These are phyloP conservation scores for Colletotrichum lini DNA, from an alignment of 2,329 filamentous ascomycete genomes.

Conservation along the genomic window DNA sequence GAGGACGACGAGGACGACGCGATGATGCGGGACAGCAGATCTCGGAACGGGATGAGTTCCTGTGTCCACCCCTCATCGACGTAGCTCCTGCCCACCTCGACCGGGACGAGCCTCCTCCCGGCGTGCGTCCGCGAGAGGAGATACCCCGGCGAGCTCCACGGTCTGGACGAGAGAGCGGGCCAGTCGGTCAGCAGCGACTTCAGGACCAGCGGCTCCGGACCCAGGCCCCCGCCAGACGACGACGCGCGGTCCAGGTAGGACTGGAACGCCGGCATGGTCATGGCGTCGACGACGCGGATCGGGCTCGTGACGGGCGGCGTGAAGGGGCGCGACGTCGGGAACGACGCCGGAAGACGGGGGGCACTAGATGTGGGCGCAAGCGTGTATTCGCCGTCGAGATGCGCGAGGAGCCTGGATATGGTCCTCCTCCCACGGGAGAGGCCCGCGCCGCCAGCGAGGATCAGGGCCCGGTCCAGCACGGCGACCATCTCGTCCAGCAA, in stretches of 20 bases:
- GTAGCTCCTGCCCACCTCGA: slow-evolving; percentile 90
- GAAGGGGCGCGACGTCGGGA: slow-evolving; percentile 50
- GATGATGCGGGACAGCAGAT: slow-evolving; percentile 78
- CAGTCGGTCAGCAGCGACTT: slow-evolving; percentile 76
- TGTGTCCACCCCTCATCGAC: slow-evolving; percentile 90
- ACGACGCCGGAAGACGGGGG: slow-evolving; percentile 35
- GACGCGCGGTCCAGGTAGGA: slow-evolving; percentile 65
- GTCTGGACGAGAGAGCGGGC: slow-evolving; percentile 79
- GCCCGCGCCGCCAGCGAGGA: slow-evolving; percentile 78
- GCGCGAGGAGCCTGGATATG: slow-evolving; percentile 58
- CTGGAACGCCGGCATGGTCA: slow-evolving; percentile 74
- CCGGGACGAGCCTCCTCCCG: slow-evolving; percentile 84
- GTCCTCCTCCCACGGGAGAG: slow-evolving; percentile 62
- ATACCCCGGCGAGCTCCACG: slow-evolving; percentile 83
- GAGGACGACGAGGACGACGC: background rate
- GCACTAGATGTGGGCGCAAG: background rate
- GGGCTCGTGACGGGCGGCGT: slow-evolving; percentile 58
- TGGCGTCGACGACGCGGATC: slow-evolving; percentile 58
- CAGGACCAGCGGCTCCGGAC: slow-evolving; percentile 77
- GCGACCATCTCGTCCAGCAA: slow-evolving; percentile 72
- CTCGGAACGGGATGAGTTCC: slow-evolving; percentile 79
- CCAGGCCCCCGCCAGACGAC: background rate
- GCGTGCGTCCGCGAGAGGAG: slow-evolving; percentile 81
- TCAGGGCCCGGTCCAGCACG: slow-evolving; percentile 81
- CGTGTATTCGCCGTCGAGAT: slow-evolving; percentile 9